A percentile compares a stretch with the other conserved stretches of the same genome.
These are phyloP conservation scores for Ustilago crameri DNA, from an alignment of 1,284 basidiomycete species.

Conservation along the genomic window DNA sequence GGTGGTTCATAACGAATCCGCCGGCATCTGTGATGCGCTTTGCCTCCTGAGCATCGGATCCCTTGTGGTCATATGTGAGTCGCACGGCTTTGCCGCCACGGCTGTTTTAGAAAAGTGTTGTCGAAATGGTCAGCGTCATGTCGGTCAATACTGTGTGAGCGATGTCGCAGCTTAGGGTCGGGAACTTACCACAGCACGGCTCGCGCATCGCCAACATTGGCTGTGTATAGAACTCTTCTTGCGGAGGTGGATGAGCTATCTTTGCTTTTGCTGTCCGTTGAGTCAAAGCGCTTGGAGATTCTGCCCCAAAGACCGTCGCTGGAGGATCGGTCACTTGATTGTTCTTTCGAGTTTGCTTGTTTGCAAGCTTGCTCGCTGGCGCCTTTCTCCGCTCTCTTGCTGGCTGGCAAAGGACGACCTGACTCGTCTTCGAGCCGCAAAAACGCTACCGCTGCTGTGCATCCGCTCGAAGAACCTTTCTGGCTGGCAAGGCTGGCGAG, in stretches of 20 bases:
- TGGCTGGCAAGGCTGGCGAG: constrained; percentile 84
- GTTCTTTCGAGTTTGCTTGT: constrained; percentile 4
- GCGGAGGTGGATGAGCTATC: constrained; percentile 45
- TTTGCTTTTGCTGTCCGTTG: constrained; percentile 21
- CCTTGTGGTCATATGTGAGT: constrained; percentile 98
- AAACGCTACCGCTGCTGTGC: constrained; percentile 97
- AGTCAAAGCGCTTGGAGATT: constrained; percentile 37
- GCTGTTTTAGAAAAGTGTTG: constrained; percentile 40
- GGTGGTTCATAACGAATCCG: constrained; percentile 97
- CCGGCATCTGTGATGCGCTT: constrained; percentile 97
- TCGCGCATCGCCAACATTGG: constrained; percentile 94
- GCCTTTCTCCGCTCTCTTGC: neutral
- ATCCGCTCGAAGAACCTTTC: constrained; percentile 93
- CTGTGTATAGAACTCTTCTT: constrained; percentile 88
- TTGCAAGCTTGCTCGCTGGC: neutral
- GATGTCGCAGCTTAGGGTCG: constrained; percentile 75
- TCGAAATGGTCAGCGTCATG: neutral
- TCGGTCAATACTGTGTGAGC: neutral
- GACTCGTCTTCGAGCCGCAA: constrained; percentile 85
- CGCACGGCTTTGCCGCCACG: constrained; percentile 89
- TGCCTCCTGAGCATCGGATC: constrained; percentile 94
- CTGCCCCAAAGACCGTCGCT: constrained; percentile 35
- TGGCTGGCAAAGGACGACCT: constrained; percentile 59
- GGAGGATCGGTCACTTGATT: constrained; percentile 6
- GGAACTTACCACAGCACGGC: constrained; percentile 78